Evolutionary conservation across 164 flowering plant genomes (phyloP).

Genomic region (Cinnamomum micranthum): DNA sequence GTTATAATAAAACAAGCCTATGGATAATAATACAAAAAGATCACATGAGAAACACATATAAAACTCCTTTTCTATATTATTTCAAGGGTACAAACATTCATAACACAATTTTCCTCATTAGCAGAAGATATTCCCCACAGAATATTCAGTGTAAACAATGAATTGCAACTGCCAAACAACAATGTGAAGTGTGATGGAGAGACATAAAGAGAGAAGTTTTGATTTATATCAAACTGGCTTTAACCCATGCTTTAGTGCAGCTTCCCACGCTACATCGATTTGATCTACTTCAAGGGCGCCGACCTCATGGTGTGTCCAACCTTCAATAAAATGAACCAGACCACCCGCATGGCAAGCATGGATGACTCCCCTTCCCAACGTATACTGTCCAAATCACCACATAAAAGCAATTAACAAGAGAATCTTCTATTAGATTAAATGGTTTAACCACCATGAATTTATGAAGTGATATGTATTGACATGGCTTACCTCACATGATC

Average conservation of each 20-base stretch:
- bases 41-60: too few species aligned
- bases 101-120: too few species aligned
- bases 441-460: too few species aligned
- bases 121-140: too few species aligned
- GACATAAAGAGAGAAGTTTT: too few species aligned
- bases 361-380: conserved; percentile 85
- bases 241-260: conserved; percentile 80
- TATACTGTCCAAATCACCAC: conserved; percentile 42
- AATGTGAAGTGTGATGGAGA: too few species aligned
- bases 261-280: conserved; percentile 86
- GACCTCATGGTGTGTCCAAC: conserved; percentile 92
- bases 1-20: too few species aligned
- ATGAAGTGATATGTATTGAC: neutral
- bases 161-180: too few species aligned
- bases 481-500: conserved; percentile 68
- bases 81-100: too few species aligned
- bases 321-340: conserved; percentile 72
- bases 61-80: too few species aligned
- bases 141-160: too few species aligned
- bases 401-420: neutral
- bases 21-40: too few species aligned
- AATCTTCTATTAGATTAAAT: neutral
- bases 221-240: conserved; percentile 36
- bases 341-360: conserved; percentile 99
- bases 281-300: conserved; percentile 79